phyloP scores from a whole-genome alignment of 2,329 filamentous ascomycete genomes.

The Verticillium tricorpus region DNA sequence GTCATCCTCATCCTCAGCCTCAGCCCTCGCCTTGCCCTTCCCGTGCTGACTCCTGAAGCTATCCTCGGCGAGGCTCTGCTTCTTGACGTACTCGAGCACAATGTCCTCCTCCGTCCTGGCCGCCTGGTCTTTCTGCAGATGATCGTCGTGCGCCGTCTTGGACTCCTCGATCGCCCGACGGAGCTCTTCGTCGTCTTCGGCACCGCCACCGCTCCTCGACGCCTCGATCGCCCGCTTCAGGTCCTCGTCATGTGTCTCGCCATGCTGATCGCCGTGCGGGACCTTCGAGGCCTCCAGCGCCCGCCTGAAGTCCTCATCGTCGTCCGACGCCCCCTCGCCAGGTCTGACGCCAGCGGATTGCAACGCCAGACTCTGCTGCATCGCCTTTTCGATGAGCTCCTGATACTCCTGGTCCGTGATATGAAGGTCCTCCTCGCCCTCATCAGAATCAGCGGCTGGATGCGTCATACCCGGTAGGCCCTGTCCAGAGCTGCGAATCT shows the following conservation, averaged over 20 bases:
- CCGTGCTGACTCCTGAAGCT: constrained; percentile 34
- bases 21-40: constrained; percentile 26
- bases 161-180: constrained; percentile 43
- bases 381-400: constrained; percentile 49
- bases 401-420: constrained; percentile 57
- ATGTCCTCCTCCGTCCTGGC: constrained; percentile 63
- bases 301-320: constrained; percentile 31
- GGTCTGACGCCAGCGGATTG: constrained; percentile 15
- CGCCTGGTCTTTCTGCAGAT: constrained; percentile 34
- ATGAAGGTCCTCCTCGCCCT: constrained; percentile 33
- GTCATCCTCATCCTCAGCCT: constrained; percentile 30
- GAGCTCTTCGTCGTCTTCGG: constrained; percentile 37
- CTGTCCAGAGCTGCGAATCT: constrained; percentile 32
- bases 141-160: constrained; percentile 36
- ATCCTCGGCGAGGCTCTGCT: constrained; percentile 69
- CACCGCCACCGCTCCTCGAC: constrained; percentile 21
- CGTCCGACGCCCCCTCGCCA: constrained; percentile 12
- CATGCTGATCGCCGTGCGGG: background rate
- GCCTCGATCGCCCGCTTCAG: constrained; percentile 35
- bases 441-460: constrained; percentile 17
- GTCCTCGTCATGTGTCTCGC: constrained; percentile 25
- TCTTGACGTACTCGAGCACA: constrained; percentile 72
- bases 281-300: constrained; percentile 31
- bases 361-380: constrained; percentile 43
- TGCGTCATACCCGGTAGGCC: constrained; percentile 9